These are phyloP conservation scores for Crucihimalaya himalaica DNA, from an alignment of 345 rosid species.

Conservation along the genomic window DNA sequence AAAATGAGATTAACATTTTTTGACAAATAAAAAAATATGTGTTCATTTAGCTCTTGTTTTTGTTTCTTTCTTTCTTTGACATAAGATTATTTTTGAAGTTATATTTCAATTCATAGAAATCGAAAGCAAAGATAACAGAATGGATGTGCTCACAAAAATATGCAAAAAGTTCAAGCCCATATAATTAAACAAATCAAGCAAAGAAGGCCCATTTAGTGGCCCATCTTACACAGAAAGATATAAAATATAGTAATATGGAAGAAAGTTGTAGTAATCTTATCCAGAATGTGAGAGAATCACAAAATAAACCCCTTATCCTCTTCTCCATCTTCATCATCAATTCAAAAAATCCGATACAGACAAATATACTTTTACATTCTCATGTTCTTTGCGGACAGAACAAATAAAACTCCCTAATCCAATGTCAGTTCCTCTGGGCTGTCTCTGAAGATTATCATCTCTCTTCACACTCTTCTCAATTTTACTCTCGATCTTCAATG, in stretches of 20 bases:
- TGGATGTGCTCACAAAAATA: too few species aligned
- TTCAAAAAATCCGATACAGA: conserved; percentile 15
- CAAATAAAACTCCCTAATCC: conserved; percentile 1
- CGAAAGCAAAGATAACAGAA: too few species aligned
- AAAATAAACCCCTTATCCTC: conserved; percentile 38
- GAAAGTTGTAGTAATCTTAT: conserved; percentile 28
- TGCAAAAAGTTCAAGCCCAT: background rate
- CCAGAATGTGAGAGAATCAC: conserved; percentile 26
- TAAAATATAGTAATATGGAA: background rate
- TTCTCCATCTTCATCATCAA: conserved; percentile 14
- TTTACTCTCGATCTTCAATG: conserved; percentile 10
- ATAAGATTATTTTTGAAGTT: too few species aligned
- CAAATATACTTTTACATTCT: background rate
- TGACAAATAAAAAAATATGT: background rate
- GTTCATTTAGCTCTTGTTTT: background rate
- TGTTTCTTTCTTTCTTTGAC: too few species aligned
- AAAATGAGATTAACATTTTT: background rate
- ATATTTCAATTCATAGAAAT: too few species aligned
- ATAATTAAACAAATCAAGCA: background rate
- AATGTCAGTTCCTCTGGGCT: conserved; percentile 26
- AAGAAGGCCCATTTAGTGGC: background rate
- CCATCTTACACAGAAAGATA: background rate
- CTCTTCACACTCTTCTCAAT: background rate
- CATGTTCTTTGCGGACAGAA: conserved; percentile 15
- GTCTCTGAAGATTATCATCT: conserved; percentile 7